phyloP scores from a whole-genome alignment of 2,329 filamentous ascomycete species.

The Diaporthe vaccinii region DNA sequence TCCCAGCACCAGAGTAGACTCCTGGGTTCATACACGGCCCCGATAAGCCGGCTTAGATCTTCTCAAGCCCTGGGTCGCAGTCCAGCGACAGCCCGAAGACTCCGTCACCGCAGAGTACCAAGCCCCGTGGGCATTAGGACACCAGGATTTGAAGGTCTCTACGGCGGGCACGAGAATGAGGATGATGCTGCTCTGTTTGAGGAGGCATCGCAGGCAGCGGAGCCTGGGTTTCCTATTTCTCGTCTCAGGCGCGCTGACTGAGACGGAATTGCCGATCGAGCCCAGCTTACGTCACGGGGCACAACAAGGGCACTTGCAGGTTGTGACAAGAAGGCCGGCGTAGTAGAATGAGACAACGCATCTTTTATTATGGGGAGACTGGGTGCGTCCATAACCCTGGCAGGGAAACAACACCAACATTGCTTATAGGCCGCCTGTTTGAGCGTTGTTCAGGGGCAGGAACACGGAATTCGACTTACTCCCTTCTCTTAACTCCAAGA shows the following conservation, averaged over 20 bases:
- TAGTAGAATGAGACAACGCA: not conserved
- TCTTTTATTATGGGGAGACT: not conserved
- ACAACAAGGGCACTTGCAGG: not conserved
- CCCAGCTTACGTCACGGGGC: not conserved
- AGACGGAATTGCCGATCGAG: not conserved
- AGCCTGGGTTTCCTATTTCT: not conserved
- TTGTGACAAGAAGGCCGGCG: not conserved
- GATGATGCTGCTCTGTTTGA: slow-evolving; percentile 57
- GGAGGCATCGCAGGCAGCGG: slow-evolving; percentile 42
- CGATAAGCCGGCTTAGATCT: slow-evolving; percentile 45
- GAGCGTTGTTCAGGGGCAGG: not conserved
- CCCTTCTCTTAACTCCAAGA: not conserved
- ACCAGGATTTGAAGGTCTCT: slow-evolving; percentile 61
- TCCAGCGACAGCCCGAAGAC: slow-evolving; percentile 42
- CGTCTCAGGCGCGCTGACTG: slow-evolving; percentile 6
- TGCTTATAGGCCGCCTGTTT: not conserved
- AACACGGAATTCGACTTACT: not conserved
- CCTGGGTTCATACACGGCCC: slow-evolving; percentile 59
- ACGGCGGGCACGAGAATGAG: slow-evolving; percentile 63
- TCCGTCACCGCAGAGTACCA: slow-evolving; percentile 46
- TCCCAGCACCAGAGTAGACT: slow-evolving; percentile 60
- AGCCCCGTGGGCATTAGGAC: slow-evolving; percentile 56
- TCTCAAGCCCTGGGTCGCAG: slow-evolving; percentile 43
- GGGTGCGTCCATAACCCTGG: not conserved
- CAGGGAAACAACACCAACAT: not conserved